phyloP scores from a whole-genome alignment of 2,329 filamentous ascomycete species.

The Scedosporium minutisporum region DNA sequence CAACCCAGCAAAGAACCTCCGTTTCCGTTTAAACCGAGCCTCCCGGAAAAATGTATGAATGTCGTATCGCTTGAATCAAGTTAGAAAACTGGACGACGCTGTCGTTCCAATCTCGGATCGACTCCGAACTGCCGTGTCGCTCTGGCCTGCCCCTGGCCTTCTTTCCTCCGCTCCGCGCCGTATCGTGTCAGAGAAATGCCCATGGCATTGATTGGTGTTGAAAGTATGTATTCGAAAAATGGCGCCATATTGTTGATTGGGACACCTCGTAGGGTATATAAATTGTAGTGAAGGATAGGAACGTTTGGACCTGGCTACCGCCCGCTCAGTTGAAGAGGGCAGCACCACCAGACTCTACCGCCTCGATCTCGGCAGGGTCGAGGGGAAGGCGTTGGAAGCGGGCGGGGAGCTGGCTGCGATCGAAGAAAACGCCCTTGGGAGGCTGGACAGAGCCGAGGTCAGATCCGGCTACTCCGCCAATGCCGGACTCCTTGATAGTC shows the following conservation, averaged over 20 bases:
- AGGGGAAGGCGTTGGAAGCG: constrained; percentile 72
- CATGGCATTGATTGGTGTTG: background rate
- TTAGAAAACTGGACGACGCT: background rate
- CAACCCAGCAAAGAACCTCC: background rate
- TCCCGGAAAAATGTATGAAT: background rate
- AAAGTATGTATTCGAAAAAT: background rate
- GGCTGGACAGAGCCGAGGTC: constrained; percentile 65
- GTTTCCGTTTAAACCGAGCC: background rate
- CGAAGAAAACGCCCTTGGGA: constrained; percentile 69
- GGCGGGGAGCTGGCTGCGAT: constrained; percentile 75
- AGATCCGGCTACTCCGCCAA: constrained; percentile 56
- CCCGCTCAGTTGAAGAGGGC: constrained; percentile 35
- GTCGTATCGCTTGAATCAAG: background rate
- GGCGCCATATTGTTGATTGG: background rate
- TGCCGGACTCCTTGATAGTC: constrained; percentile 31
- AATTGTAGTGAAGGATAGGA: background rate
- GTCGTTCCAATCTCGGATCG: background rate
- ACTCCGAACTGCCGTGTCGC: background rate
- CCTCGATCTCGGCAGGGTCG: constrained; percentile 81
- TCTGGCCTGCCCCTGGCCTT: background rate
- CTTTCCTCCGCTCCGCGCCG: background rate
- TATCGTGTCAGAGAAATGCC: background rate
- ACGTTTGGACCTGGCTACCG: background rate
- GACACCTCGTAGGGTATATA: constrained; percentile 1
- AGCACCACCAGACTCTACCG: constrained; percentile 87